phyloP scores from a whole-genome alignment of 345 rosid species.

The Kandelia obovata region DNA sequence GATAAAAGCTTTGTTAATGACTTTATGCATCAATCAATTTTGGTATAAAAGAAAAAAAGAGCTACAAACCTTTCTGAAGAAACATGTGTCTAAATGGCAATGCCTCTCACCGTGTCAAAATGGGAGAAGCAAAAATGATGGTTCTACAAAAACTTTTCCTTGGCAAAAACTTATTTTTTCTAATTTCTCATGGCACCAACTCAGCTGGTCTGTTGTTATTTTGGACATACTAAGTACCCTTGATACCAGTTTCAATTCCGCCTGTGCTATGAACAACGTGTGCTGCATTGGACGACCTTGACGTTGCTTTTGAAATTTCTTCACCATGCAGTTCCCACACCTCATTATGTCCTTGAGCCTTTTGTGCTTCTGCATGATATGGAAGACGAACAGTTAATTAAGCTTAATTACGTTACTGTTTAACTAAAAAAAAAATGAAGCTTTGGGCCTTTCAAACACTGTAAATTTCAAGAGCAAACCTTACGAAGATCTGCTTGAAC shows the following conservation, averaged over 20 bases:
- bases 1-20: not conserved
- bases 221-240: slow-evolving; percentile 22
- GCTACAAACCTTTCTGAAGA: not conserved
- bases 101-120: slow-evolving; percentile 5
- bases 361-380: slow-evolving; percentile 15
- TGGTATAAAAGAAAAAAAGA: too few species aligned
- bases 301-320: slow-evolving; percentile 18
- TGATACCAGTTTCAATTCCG: slow-evolving; percentile 20
- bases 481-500: slow-evolving; percentile 53
- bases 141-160: slow-evolving; percentile 19
- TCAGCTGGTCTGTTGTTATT: slow-evolving; percentile 20
- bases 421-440: not conserved
- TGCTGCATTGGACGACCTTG: slow-evolving; percentile 4
- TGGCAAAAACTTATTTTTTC: slow-evolving; percentile 12
- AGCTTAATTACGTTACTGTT: not conserved
- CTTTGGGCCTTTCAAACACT: not conserved
- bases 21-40: not conserved
- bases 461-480: slow-evolving; percentile 31
- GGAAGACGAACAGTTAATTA: not conserved
- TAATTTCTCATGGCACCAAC: slow-evolving; percentile 32
- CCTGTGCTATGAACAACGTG: slow-evolving; percentile 14
- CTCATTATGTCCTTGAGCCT: slow-evolving; percentile 24
- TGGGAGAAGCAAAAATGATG: slow-evolving; percentile 26
- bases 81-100: not conserved
- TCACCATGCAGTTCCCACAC: slow-evolving; percentile 26